Evolutionary conservation across 768 basidiomycete species (phyloP), one percentile per base, ranked within the genome.

Genomic region (Pholiota conissans): DNA sequence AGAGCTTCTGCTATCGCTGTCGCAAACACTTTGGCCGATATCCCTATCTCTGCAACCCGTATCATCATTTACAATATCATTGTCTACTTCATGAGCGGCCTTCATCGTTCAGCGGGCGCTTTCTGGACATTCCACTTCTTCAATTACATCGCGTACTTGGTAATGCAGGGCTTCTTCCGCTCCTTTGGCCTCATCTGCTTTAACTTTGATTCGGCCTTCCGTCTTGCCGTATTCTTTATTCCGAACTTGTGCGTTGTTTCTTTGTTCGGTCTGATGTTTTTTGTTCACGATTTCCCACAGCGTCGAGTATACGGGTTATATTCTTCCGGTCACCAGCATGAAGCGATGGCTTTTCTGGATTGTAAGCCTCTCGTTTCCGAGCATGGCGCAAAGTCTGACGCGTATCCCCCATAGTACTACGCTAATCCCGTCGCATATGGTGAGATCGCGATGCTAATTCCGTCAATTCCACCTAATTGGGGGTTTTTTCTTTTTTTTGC

Each of bases 281-380:
- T 22, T 26, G 49, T 24, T 27, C 54, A 24, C 13, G 52, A 28
- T 40, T 26, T 52, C 26, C 55, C 8, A 6, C 46, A 77, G 76
- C 66, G 75, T 91, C 52, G 75, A 85, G 62, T 93, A 89, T 65
- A 76, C 81, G 18, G 90, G 89, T 3, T 89, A 89, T 66, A 80
- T 85, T 51, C 83, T 91, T 57, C 87, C 87, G 0, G 80, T 83
- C 6, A 76, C 77, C 61, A 75, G 80, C 59, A 90, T 91, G 88
- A 89, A 91, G 67, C 76, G 85, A 40, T 93, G 89, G 89, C 67
- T 94, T 8, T 91, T 91, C 75, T 94, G 92, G 92, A 86, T 93
- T 28, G 86, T 87, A 63, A 61, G 85, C 76, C 30, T 53, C 16
- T 40, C 37, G 8, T 50, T 42, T 34, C 22, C 10, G 22, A 28